Evolutionary conservation across 1,284 basidiomycete genomes (phyloP).

Genomic region (Cystobasidiaceae sp.): DNA sequence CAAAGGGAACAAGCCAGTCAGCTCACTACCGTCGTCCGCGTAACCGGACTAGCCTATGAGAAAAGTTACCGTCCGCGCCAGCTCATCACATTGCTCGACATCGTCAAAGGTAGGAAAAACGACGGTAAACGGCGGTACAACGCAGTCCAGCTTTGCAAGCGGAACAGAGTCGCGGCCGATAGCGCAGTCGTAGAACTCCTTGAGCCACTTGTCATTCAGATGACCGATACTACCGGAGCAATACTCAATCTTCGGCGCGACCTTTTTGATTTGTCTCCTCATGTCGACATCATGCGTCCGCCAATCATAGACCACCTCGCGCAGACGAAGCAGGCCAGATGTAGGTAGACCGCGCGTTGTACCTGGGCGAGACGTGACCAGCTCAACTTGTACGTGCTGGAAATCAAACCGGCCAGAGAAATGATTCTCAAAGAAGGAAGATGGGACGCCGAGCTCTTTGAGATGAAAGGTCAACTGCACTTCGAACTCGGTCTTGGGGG

Average conservation of each 20-base stretch:
- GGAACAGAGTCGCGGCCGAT: constrained; percentile 3
- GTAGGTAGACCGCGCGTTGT: background rate
- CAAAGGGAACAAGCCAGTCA: too few species aligned
- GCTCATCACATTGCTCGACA: constrained; percentile 20
- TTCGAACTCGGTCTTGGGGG: constrained; percentile 15
- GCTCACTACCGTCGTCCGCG: background rate
- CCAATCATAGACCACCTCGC: background rate
- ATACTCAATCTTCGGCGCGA: constrained; percentile 18
- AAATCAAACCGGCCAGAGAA: constrained; percentile 29
- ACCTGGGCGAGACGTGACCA: constrained; percentile 29
- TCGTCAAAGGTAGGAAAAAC: constrained; percentile 29
- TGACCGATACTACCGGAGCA: constrained; percentile 29
- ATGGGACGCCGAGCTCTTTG: constrained; percentile 17
- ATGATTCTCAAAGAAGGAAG: constrained; percentile 9
- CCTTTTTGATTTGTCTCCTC: constrained; percentile 11
- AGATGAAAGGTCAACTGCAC: constrained; percentile 20
- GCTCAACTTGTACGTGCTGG: constrained; percentile 7
- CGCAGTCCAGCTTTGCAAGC: background rate
- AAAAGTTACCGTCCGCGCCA: constrained; percentile 14
- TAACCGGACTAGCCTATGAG: background rate
- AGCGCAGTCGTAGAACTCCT: constrained; percentile 16
- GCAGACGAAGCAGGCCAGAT: constrained; percentile 26
- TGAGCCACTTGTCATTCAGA: constrained; percentile 11
- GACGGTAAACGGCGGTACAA: constrained; percentile 19
- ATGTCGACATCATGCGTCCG: too few species aligned